Base-by-base conservation (phyloP, 2,329 filamentous ascomycete species). In the Lojkania enalia region DNA sequence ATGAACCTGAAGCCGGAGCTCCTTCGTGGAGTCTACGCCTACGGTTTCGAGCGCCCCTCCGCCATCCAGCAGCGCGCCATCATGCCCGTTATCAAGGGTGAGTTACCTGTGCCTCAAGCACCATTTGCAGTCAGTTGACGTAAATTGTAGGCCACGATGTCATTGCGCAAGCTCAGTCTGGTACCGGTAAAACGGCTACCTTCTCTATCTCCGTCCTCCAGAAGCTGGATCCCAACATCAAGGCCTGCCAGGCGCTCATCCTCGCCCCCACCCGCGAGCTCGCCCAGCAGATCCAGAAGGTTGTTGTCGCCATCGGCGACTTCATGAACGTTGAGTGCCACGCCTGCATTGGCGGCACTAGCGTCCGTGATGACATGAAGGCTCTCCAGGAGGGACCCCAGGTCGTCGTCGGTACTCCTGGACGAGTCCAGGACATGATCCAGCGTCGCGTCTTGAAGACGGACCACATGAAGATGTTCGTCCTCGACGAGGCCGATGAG, bases 301-400 rank as follows among this genome's bases (percentile, higher is more conserved):
- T 99, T 69, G 90, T 99, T 57, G 86, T 97, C 69, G 94, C 94
- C 71, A 95, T 99, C 57, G 94, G 94, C 73, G 94, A 99, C 78
- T 99, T 96, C 83, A 97, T 99, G 94, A 94, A 89, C 77, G 84
- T 99, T 63, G 88, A 96, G 78, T 96, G 92, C 84, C 94, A 99
- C 74, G 94, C 94, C 71, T 99, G 94, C 79, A 97, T 99, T 77
- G 94, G 94, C 76, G 94, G 95, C 68, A 99, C 94, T 75, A 94
- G 88, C 74, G 90, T 99, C 61, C 88, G 94, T 73, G 95, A 99
- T 57, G 94, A 97, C 79, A 97, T 97, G 86, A 95, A 94, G 82
- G 89, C 90, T 64, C 89, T 99, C 55, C 84, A 91, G 74, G 90
- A 96, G 51, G 95, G 94, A 55, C 92, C 90, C 63, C 94, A 97